Evolutionary conservation across 2,329 filamentous ascomycete species (phyloP).

Genomic region (Penicillium digitatum): DNA sequence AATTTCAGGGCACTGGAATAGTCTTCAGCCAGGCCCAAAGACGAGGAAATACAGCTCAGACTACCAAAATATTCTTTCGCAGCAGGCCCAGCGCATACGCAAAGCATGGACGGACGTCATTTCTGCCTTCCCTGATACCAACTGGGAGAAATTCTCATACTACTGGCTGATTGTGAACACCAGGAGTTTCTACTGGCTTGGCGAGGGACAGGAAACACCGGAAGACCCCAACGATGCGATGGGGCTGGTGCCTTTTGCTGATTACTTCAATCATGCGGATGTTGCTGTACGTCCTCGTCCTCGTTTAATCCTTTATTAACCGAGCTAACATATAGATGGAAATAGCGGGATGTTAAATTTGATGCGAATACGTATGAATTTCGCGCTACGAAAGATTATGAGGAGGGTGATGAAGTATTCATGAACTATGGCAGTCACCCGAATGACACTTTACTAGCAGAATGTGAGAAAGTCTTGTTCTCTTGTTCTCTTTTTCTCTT

Average conservation of each 20-base stretch:
- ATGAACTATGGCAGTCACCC: constrained; percentile 45
- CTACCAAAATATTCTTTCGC: constrained; percentile 38
- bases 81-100: constrained; percentile 54
- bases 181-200: constrained; percentile 57
- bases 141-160: constrained; percentile 49
- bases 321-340: neutral
- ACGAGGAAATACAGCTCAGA: constrained; percentile 28
- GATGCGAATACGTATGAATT: constrained; percentile 36
- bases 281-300: constrained; percentile 32
- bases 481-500: neutral
- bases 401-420: constrained; percentile 42
- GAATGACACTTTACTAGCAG: constrained; percentile 43
- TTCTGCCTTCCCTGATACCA: constrained; percentile 42
- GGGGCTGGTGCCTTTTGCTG: constrained; percentile 45
- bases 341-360: constrained; percentile 40
- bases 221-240: constrained; percentile 45
- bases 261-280: constrained; percentile 48
- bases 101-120: constrained; percentile 49
- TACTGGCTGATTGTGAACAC: constrained; percentile 61
- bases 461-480: constrained; percentile 34
- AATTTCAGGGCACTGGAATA: constrained; percentile 38
- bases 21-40: constrained; percentile 23
- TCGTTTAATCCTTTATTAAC: neutral
- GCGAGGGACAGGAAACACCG: constrained; percentile 35
- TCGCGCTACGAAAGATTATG: constrained; percentile 33